phyloP scores from a whole-genome alignment of 495 filamentous ascomycete species.

The Cladorrhinum samala region DNA sequence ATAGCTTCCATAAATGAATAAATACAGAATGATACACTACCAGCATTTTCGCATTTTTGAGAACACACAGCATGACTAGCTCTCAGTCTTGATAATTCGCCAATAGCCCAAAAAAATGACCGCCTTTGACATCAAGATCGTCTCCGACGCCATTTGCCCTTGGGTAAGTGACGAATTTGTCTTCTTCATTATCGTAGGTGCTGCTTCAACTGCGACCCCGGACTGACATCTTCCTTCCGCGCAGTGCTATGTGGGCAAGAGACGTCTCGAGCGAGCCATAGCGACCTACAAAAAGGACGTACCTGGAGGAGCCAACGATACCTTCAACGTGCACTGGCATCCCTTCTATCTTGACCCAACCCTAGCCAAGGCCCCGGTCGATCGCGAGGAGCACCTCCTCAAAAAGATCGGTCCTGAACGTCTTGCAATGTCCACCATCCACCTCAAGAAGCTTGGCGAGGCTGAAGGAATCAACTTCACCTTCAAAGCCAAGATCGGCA shows the following conservation, averaged over 20 bases:
- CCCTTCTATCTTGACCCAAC: constrained; percentile 76
- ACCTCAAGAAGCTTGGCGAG: constrained; percentile 53
- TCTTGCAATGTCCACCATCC: constrained; percentile 47
- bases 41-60: not conserved
- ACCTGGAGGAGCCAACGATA: constrained; percentile 54
- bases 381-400: constrained; percentile 18
- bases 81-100: not conserved
- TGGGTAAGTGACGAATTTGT: too few relatives aligned
- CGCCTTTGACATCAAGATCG: constrained; percentile 67
- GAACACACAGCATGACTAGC: not conserved
- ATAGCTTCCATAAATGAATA: not conserved
- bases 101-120: constrained; percentile 51
- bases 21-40: not conserved
- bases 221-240: not conserved
- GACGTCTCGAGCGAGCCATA: constrained; percentile 66
- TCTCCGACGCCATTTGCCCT: constrained; percentile 75
- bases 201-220: not conserved
- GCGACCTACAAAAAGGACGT: constrained; percentile 51
- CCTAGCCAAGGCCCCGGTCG: constrained; percentile 37
- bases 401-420: constrained; percentile 47
- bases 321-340: constrained; percentile 64
- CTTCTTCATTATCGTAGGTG: too few relatives aligned
- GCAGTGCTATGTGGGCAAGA: constrained; percentile 78
- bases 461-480: constrained; percentile 66
- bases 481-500: constrained; percentile 68